phyloP scores from a whole-genome alignment of 257 asterid species.

The Ligustrum vulgare region DNA sequence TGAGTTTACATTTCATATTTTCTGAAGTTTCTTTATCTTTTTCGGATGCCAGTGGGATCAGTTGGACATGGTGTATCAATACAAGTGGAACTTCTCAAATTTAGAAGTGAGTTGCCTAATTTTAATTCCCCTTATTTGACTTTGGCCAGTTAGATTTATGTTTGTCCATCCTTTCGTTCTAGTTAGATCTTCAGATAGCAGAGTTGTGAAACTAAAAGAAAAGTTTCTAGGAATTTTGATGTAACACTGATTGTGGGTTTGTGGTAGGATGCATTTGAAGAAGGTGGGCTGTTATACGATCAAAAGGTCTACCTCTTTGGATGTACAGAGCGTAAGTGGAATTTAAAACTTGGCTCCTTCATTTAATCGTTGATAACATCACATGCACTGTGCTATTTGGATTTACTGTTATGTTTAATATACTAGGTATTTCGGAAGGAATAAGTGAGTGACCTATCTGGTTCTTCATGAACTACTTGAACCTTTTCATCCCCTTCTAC shows the following conservation, averaged over 20 bases:
- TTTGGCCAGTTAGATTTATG: neutral
- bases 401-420: neutral
- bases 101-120: slow-evolving; percentile 61
- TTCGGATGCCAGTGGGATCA: slow-evolving; percentile 82
- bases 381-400: neutral
- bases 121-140: neutral
- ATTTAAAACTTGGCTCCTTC: slow-evolving; percentile 7
- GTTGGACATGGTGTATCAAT: slow-evolving; percentile 81
- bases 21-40: neutral
- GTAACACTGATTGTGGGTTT: slow-evolving; percentile 14
- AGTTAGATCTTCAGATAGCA: neutral
- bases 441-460: neutral
- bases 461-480: neutral
- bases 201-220: neutral
- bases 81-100: slow-evolving; percentile 78
- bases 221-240: neutral
- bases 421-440: neutral
- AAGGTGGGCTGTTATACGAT: slow-evolving; percentile 70
- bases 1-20: neutral
- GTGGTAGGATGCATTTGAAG: slow-evolving; percentile 83
- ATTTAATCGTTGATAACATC: neutral
- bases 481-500: neutral
- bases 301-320: slow-evolving; percentile 83
- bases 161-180: neutral
- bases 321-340: slow-evolving; percentile 86